Evolutionary conservation across 306 rosid genomes (phyloP), one percentile per base, ranked within the genome.

Genomic region (Cucurbita moschata): DNA sequence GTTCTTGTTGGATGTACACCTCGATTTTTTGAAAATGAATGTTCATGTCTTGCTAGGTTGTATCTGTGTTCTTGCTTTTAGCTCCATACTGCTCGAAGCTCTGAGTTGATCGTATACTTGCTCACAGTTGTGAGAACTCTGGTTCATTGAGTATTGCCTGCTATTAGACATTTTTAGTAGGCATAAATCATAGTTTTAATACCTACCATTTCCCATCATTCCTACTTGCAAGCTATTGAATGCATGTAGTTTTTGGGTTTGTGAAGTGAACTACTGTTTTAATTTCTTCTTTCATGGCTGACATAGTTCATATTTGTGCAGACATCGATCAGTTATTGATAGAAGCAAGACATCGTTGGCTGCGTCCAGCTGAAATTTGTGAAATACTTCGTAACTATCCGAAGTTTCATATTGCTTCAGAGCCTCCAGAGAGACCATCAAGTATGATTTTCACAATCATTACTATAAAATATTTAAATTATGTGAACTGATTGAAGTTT

Each of bases 301-400:
- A 70, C 38, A 53, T 16, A 62, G 63, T 49, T 42, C 61, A 57
- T 62, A 55, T 72, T 79, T 73, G 21, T 82, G 88, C 91, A 92
- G 97, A 92, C 81, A 59, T 92, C 71, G 79, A 80, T 21, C 96
- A 87, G 77, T 85, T 92, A 76, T 84, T 83, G 71, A 19, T 42
- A 70, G 97, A 92, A 86, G 97, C 97, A 44, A 90, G 82, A 77
- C 86, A 89, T 81, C 85, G 97, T 62, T 92, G 97, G 97, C 80
- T 92, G 78, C 84, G 97, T 7, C 97, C 97, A 47, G 96, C 97
- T 71, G 97, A 92, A 89, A 89, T 92, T 81, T 89, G 96, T 92
- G 97, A 89, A 86, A 92, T 92, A 82, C 93, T 92, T 67, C 84
- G 88, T 64, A 92, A 92, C 68, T 82, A 85, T 78, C 77, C 75